phyloP scores from a whole-genome alignment of 2,329 filamentous ascomycete genomes.

The Ceratocystis eucalypticola region DNA sequence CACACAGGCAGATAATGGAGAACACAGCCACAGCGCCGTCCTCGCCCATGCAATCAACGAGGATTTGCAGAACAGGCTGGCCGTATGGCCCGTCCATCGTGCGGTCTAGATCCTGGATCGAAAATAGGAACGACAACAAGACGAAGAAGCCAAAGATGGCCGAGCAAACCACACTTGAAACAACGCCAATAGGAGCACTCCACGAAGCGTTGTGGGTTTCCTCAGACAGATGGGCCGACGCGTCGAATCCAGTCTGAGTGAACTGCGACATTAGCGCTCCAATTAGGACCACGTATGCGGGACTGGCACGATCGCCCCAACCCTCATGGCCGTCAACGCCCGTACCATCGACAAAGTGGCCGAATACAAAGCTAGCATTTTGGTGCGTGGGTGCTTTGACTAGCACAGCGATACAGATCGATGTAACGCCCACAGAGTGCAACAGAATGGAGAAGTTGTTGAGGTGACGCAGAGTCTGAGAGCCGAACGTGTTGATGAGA shows the following conservation, averaged over 20 bases:
- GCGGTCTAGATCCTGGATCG: conserved; percentile 41
- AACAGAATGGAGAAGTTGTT: conserved; percentile 44
- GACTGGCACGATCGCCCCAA: conserved; percentile 39
- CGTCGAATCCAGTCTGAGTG: conserved; percentile 39
- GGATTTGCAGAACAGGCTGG: conserved; percentile 45
- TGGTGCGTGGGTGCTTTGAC: conserved; percentile 45
- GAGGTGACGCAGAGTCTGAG: conserved; percentile 40
- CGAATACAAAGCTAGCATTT: conserved; percentile 42
- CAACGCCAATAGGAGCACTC: conserved; percentile 44
- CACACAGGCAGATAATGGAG: conserved; percentile 42
- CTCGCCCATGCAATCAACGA: conserved; percentile 43
- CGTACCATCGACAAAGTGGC: conserved; percentile 40
- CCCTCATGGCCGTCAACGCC: conserved; percentile 33
- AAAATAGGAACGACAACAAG: conserved; percentile 43
- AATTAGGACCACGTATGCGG: conserved; percentile 41
- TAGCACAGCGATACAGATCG: conserved; percentile 41
- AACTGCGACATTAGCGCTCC: conserved; percentile 42
- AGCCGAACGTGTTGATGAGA: conserved; percentile 44
- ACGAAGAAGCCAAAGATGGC: conserved; percentile 46
- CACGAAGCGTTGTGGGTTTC: conserved; percentile 44
- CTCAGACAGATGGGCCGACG: conserved; percentile 43
- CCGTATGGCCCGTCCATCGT: conserved; percentile 34
- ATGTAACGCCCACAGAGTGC: conserved; percentile 39
- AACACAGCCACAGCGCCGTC: conserved; percentile 43
- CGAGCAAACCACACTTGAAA: conserved; percentile 43